Evolutionary conservation across 495 filamentous ascomycete species (phyloP), one percentile per base, ranked within the genome.

Genomic region (Hypoxylon cercidicola): DNA sequence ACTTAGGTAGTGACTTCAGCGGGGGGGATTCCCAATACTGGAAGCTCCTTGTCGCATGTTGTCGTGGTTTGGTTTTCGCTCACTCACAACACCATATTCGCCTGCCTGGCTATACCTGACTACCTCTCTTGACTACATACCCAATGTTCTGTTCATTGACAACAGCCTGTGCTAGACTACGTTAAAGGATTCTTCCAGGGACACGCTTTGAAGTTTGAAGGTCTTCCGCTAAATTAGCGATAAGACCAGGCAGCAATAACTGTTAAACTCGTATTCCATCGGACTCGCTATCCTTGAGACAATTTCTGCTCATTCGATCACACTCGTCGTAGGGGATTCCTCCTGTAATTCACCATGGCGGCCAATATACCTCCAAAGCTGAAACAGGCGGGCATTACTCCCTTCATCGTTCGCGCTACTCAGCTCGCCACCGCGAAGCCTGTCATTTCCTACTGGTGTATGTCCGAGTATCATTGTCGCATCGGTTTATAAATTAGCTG

Each of bases 381-480:
- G 19, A 90, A 88, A 74, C 80, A 87, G 20, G 87, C 89, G 51
- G 92, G 94, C 66, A 86, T 96, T 66, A 87, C 74, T 60, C 80
- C 80, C 64, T 97, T 93, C 73, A 89, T 92, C 49, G 75, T 86
- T 15, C 86, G 96, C 54, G 94, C 92, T 15, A 83, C 87, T 34
- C 95, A 98, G 76, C 83, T 99, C 23, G 93, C 94, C 72, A 85
- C 81, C 44, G 85, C 85, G 44, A 93, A 93, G 78, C 93, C 95
- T 11, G 88, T 93, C 57, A 85, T 97, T 47, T 83, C 93, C 34
- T 98, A 97, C 74, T 98, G 93, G 90, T 97, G 94, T 97, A 82
- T 76, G 90, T 84, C 9, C 3, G 13, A 15, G 21, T 20, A 43
- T 8, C 0, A 1, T 30, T 15, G 10, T 34, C 40, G 46, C 45